Conservation (phyloP, 1,284 basidiomycete species). For the Trichosporon coremiiforme region DNA sequence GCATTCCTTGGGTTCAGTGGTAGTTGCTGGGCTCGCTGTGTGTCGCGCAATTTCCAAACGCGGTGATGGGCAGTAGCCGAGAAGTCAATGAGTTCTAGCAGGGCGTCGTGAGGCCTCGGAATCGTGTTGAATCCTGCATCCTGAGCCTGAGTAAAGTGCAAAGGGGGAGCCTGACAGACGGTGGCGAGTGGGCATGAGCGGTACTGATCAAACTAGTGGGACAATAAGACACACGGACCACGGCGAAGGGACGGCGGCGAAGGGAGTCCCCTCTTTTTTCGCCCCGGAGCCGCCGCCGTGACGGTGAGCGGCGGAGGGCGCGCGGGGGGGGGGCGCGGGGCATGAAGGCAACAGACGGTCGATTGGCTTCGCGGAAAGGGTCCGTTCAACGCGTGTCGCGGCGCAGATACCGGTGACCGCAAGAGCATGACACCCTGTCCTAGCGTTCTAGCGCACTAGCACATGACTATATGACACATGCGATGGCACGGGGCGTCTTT, state of each 20-base stretch:
- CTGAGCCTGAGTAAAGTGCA: background rate
- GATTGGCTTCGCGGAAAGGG: slow-evolving; percentile 4
- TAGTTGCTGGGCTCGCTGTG: background rate
- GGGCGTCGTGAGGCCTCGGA: background rate
- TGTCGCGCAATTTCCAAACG: slow-evolving; percentile 17
- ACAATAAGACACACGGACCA: slow-evolving; percentile 11
- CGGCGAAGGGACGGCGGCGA: background rate
- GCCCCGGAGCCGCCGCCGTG: slow-evolving; percentile 6
- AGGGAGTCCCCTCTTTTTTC: background rate
- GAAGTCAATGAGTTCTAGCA: background rate
- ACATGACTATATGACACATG: slow-evolving; percentile 13
- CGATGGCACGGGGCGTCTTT: background rate
- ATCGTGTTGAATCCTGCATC: background rate
- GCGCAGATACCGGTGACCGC: slow-evolving; percentile 12
- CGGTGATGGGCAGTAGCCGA: background rate
- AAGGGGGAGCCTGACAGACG: background rate
- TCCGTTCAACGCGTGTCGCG: slow-evolving; percentile 16
- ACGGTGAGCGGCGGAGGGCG: background rate
- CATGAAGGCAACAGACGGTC: background rate
- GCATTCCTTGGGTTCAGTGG: background rate
- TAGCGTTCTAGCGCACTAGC: slow-evolving; percentile 3
- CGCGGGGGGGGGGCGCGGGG: background rate
- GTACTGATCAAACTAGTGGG: slow-evolving; percentile 4
- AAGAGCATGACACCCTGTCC: slow-evolving; percentile 13
- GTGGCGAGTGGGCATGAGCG: background rate